Base-by-base conservation (phyloP, 495 filamentous ascomycete species). In the Xanthoparmelia taractica region DNA sequence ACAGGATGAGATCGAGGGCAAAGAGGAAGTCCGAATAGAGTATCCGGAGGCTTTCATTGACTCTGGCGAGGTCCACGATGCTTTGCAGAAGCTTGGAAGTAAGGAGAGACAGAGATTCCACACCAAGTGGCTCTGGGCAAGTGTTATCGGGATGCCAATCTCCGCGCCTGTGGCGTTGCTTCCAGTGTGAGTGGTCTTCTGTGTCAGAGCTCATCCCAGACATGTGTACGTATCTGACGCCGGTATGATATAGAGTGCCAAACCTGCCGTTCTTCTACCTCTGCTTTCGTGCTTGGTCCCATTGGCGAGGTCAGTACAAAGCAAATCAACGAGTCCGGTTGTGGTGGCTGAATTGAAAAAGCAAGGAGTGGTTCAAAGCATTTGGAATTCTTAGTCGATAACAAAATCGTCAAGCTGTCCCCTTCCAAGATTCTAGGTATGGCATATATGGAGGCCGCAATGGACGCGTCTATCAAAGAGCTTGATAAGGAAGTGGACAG, bases 231-330 rank as follows among this genome's bases (percentile, higher is more conserved):
- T 45, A 50, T 47, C 52, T 59, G 20, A 58, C 36, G n/a, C 25
- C 33, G 20, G 50, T 18, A 47, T 60, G 47, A 23, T 37, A 20
- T 57, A 96, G 92, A 52, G 78, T 97, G 65, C 92, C 92, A 11
- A 97, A 97, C 71, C 79, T 98, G n/a, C 94, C 94, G 31, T 97
- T 97, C 78, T 97, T 97, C 78, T 99, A 97, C 71, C 78, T 97
- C 23, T 82, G 80, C 2, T 99, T 95, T 74, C 81, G 94, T 68
- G 84, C 84, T 65, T 88, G 79, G 75, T 87, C 85, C 60, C 85
- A 88, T 74, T 87, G 83, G 80, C 79, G 83, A 75, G 83, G 83
- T 83, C 61, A 61, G 78, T 71, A 60, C 20, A 50, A 57, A 2
- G 13, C 31, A 36, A 4, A 13, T 11, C 7, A 41, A 33, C 27